Percentiles rank a stretch among this genome's conserved stretches.
phyloP scores from a whole-genome alignment of 2,329 filamentous ascomycete genomes.

The Phyllosticta citribraziliensis region DNA sequence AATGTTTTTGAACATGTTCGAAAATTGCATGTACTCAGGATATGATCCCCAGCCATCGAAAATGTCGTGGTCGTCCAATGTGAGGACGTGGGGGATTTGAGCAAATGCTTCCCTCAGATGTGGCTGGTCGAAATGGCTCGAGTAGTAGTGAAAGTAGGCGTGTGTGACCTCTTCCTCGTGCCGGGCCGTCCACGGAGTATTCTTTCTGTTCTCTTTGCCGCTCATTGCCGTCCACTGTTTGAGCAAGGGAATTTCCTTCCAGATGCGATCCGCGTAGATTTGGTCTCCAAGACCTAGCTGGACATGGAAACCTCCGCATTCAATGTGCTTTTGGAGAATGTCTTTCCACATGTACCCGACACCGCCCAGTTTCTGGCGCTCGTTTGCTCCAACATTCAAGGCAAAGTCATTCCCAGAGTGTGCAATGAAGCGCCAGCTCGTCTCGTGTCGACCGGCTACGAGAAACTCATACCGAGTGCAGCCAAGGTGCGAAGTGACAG shows the following conservation, averaged over 20 bases:
- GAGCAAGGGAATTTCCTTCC: conserved; percentile 88
- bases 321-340: conserved; percentile 91
- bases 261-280: conserved; percentile 88
- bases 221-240: conserved; percentile 93
- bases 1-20: conserved; percentile 96
- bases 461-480: conserved; percentile 98
- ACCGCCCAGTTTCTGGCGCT: conserved; percentile 76
- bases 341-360: conserved; percentile 98
- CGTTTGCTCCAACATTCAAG: conserved; percentile 73
- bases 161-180: conserved; percentile 94
- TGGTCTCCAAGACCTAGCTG: conserved; percentile 89
- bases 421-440: conserved; percentile 89
- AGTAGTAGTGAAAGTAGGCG: conserved; percentile 98
- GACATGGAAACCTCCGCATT: conserved; percentile 90
- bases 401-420: conserved; percentile 96
- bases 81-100: conserved; percentile 87
- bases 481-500: conserved; percentile 89
- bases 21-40: conserved; percentile 96
- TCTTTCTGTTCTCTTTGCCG: conserved; percentile 87
- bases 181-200: conserved; percentile 80
- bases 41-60: conserved; percentile 98
- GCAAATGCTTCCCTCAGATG: conserved; percentile 91
- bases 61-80: conserved; percentile 95
- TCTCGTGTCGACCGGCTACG: conserved; percentile 81
- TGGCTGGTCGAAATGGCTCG: conserved; percentile 94